Base-by-base conservation (phyloP, 225 moss, liverwort and hornwort species). In the Sphagnum tenellum region DNA sequence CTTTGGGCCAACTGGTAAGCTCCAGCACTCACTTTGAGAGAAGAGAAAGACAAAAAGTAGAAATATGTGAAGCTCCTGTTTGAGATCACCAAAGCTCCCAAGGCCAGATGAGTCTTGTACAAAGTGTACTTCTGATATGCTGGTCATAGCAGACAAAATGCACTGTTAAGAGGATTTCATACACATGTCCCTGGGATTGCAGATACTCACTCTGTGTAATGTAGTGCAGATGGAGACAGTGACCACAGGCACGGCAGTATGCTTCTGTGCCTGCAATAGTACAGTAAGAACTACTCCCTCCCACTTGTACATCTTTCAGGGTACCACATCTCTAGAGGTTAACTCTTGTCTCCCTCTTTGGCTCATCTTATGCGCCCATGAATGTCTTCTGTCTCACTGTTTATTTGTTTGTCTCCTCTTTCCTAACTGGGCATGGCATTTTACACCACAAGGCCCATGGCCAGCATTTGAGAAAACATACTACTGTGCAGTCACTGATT, bases 21-120 rank as follows among this genome's bases (percentile, higher is more conserved):
- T 61, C 46, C 12, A 45, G n/a, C n/a, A n/a, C n/a, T n/a, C n/a
- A n/a, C n/a, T n/a, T n/a, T 82, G 46, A 82, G 90, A 77, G 94
- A 94, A 72, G 94, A 94, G 65, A 94, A 90, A 65, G 94, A 94
- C 73, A 90, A 90, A 75, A 94, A 87, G 72, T 90, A 94, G 76
- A 94, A 94, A 66, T 79, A 82, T 75, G 73, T 88, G 69, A 94
- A 87, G 72, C 88, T 81, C 60, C 69, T 94, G 5, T 94, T 94
- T 71, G 94, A 90, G 72, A 80, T 94, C 48, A 76, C 74, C 46
- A 90, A 94, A 73, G 76, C 76, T 70, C 77, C 86, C 58, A 88
- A 86, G 69, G 79, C 90, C 94, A 94, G 86, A 86, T 86, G 73
- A 71, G 49, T 64, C 8, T n/a, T n/a, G n/a, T n/a, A n/a, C n/a